Evolutionary conservation across 352 stramenopile species (phyloP), one percentile per base, ranked within the genome.

Genomic region (Phytophthora ohioensis): DNA sequence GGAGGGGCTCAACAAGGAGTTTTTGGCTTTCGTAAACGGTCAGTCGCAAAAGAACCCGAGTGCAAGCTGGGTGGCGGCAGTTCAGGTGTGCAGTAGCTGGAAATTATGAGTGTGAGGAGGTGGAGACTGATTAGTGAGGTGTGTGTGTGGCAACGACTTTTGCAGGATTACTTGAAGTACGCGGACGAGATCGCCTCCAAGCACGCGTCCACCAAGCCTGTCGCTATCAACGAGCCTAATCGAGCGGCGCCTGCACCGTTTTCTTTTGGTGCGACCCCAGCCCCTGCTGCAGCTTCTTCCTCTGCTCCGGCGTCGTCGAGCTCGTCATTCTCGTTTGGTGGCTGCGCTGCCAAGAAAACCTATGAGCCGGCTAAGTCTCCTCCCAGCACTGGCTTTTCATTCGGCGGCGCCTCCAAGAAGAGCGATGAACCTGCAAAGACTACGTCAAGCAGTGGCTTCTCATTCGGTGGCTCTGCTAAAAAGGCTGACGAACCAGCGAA

Each of bases 1-100:
- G 34, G 84, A 92, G 60, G 69, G 76, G 48, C 81, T 96, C 2
- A 96, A 96, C 69, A 91, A 92, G 63, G 85, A 82, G 47, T 96
- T 96, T 47, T 62, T 94, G 55, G 71, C 73, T 12, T 95, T 95
- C 64, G 87, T 90, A 10, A 88, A 74, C 39, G 71, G 76, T 45
- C 86, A 95, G 58, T 69, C 79, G 12, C 79, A 85, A 52, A 83
- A 87, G 61, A 92, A 92, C 61, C 85, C 85, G 39, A 87, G 78
- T 55, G 76, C 73, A 12, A 88, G 82, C 67, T 96, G 90, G 89
- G 79, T 78, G 35, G 73, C 64, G 0, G 83, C 84, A 17, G 77
- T 88, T 34, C 73, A 93, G 79, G 82, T 91, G 53, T 57, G 53
- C 1, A 46, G 10, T 57, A 17, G 32, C 5, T 63, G n/a, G 13